Evolutionary conservation across 305 asterid genomes (phyloP).

Genomic region (Caryopteris hybrid): DNA sequence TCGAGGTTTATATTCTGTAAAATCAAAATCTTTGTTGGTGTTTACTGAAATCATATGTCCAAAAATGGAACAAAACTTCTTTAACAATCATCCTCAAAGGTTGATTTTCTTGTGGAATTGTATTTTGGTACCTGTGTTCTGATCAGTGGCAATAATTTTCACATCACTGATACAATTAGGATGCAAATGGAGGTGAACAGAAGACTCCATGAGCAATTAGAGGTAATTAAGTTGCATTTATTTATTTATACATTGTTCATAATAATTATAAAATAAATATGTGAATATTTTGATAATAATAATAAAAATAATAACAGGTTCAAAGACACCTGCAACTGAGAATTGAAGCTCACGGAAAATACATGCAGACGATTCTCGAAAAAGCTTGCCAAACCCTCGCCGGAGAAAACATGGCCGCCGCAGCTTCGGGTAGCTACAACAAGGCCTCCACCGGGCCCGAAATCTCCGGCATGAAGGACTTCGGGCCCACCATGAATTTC

Average conservation of each 20-base stretch:
- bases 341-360: slow-evolving; percentile 97
- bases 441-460: slow-evolving; percentile 30
- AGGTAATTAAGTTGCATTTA: slow-evolving; percentile 16
- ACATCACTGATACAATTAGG: slow-evolving; percentile 59
- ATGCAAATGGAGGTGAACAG: slow-evolving; percentile 98
- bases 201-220: slow-evolving; percentile 85
- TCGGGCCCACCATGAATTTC: slow-evolving; percentile 45
- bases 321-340: slow-evolving; percentile 93
- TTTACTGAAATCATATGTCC: no score
- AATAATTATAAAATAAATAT: no score
- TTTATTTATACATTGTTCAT: no score
- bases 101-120: slow-evolving; percentile 15
- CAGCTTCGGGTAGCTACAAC: slow-evolving; percentile 31
- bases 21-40: not conserved
- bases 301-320: slow-evolving; percentile 37
- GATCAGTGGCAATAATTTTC: slow-evolving; percentile 37
- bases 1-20: not conserved
- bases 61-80: no score
- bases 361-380: slow-evolving; percentile 93
- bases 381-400: slow-evolving; percentile 64
- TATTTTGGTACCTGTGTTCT: slow-evolving; percentile 24
- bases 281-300: not conserved
- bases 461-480: slow-evolving; percentile 42
- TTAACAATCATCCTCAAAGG: not conserved
- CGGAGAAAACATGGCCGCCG: slow-evolving; percentile 35